phyloP scores from a whole-genome alignment of 2,329 filamentous ascomycete genomes.

The Botryotinia calthae region DNA sequence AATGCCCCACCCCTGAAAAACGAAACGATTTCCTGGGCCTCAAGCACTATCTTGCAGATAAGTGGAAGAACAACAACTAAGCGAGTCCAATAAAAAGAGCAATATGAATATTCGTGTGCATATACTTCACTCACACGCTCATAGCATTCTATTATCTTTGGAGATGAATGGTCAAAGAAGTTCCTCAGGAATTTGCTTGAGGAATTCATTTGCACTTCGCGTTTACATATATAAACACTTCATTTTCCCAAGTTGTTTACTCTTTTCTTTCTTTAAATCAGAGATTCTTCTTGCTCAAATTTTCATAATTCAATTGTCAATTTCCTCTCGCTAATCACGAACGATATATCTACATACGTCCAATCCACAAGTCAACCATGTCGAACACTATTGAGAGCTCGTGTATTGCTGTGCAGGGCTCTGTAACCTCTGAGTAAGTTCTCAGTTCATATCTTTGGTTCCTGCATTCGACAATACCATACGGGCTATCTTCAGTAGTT shows the following conservation, averaged over 20 bases:
- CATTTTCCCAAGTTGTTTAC: not conserved
- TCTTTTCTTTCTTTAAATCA: not conserved
- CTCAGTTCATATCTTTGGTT: not conserved
- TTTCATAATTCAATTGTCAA: not conserved
- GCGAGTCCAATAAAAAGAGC: no score
- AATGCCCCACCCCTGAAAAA: not conserved
- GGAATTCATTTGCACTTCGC: not conserved
- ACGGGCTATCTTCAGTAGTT: not conserved
- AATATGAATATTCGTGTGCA: no score
- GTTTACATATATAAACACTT: not conserved
- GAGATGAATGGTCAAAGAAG: no score
- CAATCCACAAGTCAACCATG: not conserved
- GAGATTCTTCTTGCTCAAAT: not conserved
- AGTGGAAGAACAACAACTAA: no score
- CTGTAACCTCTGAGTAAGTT: not conserved
- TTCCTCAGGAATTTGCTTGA: no score
- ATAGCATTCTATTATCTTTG: no score
- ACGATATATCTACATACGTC: not conserved
- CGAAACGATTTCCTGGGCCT: slow-evolving; percentile 3
- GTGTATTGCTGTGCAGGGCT: not conserved
- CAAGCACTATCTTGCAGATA: no score
- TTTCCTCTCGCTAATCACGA: not conserved
- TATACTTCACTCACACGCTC: no score
- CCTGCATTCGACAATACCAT: not conserved
- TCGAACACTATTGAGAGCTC: not conserved